These are phyloP conservation scores for Margaritispora aquatica DNA, from an alignment of 495 filamentous ascomycete species.

Conservation along the genomic window DNA sequence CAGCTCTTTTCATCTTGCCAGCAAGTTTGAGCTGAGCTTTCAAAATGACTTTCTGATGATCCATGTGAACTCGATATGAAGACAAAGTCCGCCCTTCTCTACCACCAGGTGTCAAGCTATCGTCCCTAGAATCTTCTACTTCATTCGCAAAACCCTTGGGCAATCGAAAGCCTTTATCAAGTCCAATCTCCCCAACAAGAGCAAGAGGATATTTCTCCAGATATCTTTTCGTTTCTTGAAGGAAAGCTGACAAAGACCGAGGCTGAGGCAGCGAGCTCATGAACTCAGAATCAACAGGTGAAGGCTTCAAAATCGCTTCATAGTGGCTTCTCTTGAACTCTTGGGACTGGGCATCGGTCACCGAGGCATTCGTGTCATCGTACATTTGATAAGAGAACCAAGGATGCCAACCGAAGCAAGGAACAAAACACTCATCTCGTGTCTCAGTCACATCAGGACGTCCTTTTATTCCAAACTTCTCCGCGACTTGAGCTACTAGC, in stretches of 20 bases:
- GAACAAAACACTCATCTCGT: conserved; percentile 44
- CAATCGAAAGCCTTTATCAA: conserved; percentile 82
- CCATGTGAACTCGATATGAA: conserved; percentile 65
- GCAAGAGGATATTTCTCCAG: conserved; percentile 59
- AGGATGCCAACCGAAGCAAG: conserved; percentile 96
- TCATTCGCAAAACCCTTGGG: conserved; percentile 55
- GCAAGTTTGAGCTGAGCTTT: conserved; percentile 81
- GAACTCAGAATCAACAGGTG: conserved; percentile 54
- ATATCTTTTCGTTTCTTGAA: conserved; percentile 56
- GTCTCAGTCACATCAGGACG: conserved; percentile 3
- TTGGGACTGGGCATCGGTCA: conserved; percentile 14
- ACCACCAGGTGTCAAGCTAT: conserved; percentile 67
- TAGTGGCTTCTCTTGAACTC: conserved; percentile 66
- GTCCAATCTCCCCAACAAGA: conserved; percentile 81
- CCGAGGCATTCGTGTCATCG: conserved; percentile 27
- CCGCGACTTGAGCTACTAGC: conserved; percentile 66
- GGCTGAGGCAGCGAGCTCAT: conserved; percentile 65
- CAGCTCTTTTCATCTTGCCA: conserved; percentile 71
- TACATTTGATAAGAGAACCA: conserved; percentile 89
- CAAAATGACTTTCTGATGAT: conserved; percentile 72
- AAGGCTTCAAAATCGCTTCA: conserved; percentile 54
- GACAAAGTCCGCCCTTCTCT: conserved; percentile 72
- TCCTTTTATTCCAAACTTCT: conserved; percentile 19
- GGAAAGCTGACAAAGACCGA: conserved; percentile 55
- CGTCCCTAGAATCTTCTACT: conserved; percentile 45